Base-by-base conservation (phyloP, 164 flowering plant genomes). In the Malania oleifera region DNA sequence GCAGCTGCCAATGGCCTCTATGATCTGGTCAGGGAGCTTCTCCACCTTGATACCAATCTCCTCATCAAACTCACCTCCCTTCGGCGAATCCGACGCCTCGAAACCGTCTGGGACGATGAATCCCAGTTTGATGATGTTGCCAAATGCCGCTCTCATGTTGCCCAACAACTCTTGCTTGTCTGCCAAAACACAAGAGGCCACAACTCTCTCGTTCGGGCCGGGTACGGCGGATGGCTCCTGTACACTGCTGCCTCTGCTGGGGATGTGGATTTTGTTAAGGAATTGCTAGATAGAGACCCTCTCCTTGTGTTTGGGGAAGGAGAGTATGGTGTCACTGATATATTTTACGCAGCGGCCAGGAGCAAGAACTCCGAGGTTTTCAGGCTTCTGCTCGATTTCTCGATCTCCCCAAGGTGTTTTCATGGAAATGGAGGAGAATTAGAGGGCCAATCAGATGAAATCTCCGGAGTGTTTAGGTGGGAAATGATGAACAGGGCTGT, bases 201-300 rank as follows among this genome's bases (percentile, higher is more conserved):
- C 57, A 83, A 83, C 58, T 68, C 95, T 27, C 73, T 91, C 31
- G 76, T 91, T 27, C 51, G 86, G 26, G 86, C 91, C 18, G 96
- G 98, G 23, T 86, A 91, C 63, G 98, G 98, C 31, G 98, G 98
- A 3, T 88, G 98, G 98, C 88, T 91, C 46, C 68, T 91, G 5
- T 91, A 91, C 82, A 89, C 98, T 34, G 98, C 98, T 6, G 98
- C 96, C 60, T 86, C 98, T 9, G 95, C 98, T 13, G 96, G 91
- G 18, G 96, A 91, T 64, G 57, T 82, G 46, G 70, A 19, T 5
- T 91, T 91, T 71, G 87, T 85, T 17, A 74, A 67, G 41, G 82
- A 80, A 26, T 41, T 91, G 65, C 59, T 91, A 13, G 67, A 70
- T 23, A 77, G 73, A 55, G 87, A 91, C 48, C 82, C 90, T 19